Percentiles rank a stretch among this genome's conserved stretches.
Conservation (phyloP, 2,329 filamentous ascomycete species). For the Malbranchea zuffiana region DNA sequence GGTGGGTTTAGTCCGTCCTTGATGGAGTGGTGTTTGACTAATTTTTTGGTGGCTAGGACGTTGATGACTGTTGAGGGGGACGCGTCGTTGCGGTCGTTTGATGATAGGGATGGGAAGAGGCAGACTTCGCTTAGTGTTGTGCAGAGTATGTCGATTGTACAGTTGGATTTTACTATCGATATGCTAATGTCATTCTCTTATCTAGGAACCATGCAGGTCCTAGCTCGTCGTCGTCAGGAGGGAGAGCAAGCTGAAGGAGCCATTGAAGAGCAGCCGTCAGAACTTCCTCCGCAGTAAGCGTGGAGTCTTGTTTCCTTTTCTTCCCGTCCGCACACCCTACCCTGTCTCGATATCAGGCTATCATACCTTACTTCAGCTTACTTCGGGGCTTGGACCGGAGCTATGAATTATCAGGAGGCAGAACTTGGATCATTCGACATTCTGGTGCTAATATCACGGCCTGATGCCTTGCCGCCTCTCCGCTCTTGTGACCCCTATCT, state of each 20-base stretch:
- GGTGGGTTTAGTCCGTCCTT: constrained; percentile 47
- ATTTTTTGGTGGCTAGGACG: constrained; percentile 42
- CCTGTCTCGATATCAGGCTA: no score
- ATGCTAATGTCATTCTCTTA: background rate
- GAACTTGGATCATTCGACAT: no score
- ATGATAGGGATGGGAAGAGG: constrained; percentile 60
- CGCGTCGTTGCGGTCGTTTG: constrained; percentile 55
- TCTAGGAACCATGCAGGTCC: constrained; percentile 2
- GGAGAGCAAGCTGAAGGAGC: background rate
- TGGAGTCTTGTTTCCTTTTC: no score
- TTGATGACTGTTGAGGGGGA: constrained; percentile 78
- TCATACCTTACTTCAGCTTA: no score
- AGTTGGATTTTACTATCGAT: background rate
- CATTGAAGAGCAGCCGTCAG: no score
- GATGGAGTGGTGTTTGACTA: background rate
- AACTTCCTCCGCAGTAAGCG: no score
- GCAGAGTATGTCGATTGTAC: constrained; percentile 54
- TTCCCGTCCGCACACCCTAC: no score
- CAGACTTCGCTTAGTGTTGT: constrained; percentile 54
- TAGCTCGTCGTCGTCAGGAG: background rate
- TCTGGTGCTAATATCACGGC: no score
- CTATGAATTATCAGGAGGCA: no score
- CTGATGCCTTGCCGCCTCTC: no score
- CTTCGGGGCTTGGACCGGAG: no score
- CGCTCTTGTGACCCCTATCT: no score